Conservation (phyloP, 768 basidiomycete genomes). For the Sarcomyxa edulis region DNA sequence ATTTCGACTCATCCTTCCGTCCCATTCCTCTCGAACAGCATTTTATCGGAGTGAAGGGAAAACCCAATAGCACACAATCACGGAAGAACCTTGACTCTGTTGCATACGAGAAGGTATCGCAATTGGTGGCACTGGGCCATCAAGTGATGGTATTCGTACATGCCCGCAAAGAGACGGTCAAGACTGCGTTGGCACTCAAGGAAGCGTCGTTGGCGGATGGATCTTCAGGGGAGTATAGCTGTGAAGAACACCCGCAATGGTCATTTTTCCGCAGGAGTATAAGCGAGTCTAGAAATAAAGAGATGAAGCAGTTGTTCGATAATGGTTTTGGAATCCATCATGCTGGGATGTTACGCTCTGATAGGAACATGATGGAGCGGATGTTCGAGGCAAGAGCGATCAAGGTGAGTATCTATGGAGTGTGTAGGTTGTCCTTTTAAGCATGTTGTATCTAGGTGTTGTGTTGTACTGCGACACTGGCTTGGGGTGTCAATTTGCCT, state of each 20-base stretch:
- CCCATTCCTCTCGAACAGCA: constrained; percentile 97
- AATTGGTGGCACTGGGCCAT: constrained; percentile 85
- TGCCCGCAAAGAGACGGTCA: constrained; percentile 96
- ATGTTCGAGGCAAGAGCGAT: constrained; percentile 89
- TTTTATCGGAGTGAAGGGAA: constrained; percentile 91
- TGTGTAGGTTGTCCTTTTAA: too few species aligned
- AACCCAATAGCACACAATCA: constrained; percentile 65
- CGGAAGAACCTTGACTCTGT: constrained; percentile 84
- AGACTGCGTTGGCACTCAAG: constrained; percentile 74
- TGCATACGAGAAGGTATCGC: constrained; percentile 86
- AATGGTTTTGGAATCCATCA: constrained; percentile 96
- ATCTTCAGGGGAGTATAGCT: constrained; percentile 70
- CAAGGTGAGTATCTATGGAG: constrained; percentile 53
- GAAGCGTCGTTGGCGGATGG: constrained; percentile 75
- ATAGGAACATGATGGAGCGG: constrained; percentile 91
- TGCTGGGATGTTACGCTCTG: constrained; percentile 93
- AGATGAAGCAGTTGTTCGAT: constrained; percentile 94
- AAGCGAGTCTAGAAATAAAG: constrained; percentile 82
- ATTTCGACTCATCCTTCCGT: constrained; percentile 95
- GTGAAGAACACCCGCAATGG: constrained; percentile 76
- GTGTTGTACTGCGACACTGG: constrained; percentile 96
- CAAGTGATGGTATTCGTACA: constrained; percentile 99
- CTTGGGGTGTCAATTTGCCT: constrained; percentile 99
- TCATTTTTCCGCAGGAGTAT: constrained; percentile 73
- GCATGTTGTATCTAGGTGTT: constrained; percentile 69